Base-by-base conservation (phyloP, 345 rosid genomes). In the Brassica juncea region DNA sequence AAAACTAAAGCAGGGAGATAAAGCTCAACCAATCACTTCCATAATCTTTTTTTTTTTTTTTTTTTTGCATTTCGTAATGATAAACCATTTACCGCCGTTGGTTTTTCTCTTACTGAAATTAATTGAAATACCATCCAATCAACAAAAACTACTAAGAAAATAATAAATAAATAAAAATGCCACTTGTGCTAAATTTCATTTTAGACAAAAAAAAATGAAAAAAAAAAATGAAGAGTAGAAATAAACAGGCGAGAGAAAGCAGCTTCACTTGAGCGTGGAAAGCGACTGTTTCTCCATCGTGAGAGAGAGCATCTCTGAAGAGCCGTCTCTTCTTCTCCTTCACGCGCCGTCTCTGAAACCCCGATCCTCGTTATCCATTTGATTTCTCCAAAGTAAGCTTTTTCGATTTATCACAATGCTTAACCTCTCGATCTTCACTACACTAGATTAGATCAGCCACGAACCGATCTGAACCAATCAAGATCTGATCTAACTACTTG, bases 401-500 rank as follows among this genome's bases (percentile, higher is more conserved):
- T 14, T n/a, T 52, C 57, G 57, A 52, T 52, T 52, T 52, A n/a
- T 44, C 15, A 16, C 19, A 37, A 14, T n/a, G 27, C 27, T 49
- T 5, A 14, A 23, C 4, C 0, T 42, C 1, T 54, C 60, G 60
- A 59, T 76, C 68, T 42, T 68, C 80, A 59, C 74, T 68, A 60
- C 10, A 35, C 8, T 15, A 11, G 59, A 8, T 64, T 73, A 60
- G 78, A 73, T 73, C 70, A 73, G 2, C 60, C 58, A 19, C 57
- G 57, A 52, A 9, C n/a, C 49, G 3, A 42, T 42, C 49, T 0
- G 27, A n/a, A 32, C 19, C 66, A 10, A 68, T 76, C 78, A 3
- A 3, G 78, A 79, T 79, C 82, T 25, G 64, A 68, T 68, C 64
- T 67, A 25, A 70, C 15, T 16, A 54, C 19, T 3, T 3, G 8